Evolutionary conservation across 2,329 filamentous ascomycete genomes (phyloP), one percentile per base, ranked within the genome.

Genomic region (Raffaelea ambrosiae): DNA sequence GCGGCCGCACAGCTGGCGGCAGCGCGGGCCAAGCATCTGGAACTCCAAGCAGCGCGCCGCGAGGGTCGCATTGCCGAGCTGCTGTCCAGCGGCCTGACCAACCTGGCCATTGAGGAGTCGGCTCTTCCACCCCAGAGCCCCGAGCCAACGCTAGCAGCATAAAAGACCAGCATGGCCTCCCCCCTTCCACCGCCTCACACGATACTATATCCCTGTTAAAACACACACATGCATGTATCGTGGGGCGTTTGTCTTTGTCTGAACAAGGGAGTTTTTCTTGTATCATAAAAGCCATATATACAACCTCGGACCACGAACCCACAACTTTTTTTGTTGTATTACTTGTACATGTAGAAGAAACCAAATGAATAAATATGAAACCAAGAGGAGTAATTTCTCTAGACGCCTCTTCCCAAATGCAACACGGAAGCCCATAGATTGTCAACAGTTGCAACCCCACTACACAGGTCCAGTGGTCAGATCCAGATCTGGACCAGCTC

Each of bases 11-110:
- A 65, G 52, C 58, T 81, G 54, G 63, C 72, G 61, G 60, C 63
- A 41, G 77, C 77, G 35, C 63, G 77, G 57, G 58, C 63, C 60
- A 63, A 60, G 54, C 77, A 81, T 55, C 46, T 79, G 56, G 67
- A 73, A 62, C 64, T 81, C 52, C 79, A 80, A 71, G 63, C 67
- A 58, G 59, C 70, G 60, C 58, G 70, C 41, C 67, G 66, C 55
- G 61, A 68, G 54, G 66, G 65, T 55, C 64, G 55, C 58, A 68
- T 68, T 61, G 60, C 46, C 48, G 58, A 63, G 53, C 57, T 61
- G 33, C 44, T 66, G 43, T 50, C 44, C 9, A n/a, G 18, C 22
- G 50, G 50, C 22, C 13, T 55, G 10, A 19, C 44, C 8, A 42
- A 14, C 3, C 38, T 48, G 23, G 20, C 47, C 8, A 40, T 51